phyloP scores from a whole-genome alignment of 1,139 yeast species.

The Lipomyces yarrowii region DNA sequence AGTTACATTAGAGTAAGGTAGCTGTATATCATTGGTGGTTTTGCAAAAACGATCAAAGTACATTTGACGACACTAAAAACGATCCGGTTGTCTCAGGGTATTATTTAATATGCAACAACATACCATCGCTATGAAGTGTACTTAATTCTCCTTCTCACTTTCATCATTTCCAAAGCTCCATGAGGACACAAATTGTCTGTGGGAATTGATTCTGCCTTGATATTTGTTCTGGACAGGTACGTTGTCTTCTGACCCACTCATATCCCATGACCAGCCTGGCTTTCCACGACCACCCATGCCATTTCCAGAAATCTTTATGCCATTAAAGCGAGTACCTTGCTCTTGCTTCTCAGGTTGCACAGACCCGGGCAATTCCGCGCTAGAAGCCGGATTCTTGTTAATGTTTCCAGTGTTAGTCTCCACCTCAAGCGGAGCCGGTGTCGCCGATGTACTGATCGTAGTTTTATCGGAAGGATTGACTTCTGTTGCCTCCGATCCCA shows the following conservation, averaged over 20 bases:
- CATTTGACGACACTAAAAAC: background rate
- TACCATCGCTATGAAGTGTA: background rate
- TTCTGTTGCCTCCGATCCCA: slow-evolving; percentile 16
- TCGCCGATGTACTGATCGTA: background rate
- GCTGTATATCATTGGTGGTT: background rate
- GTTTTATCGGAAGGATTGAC: background rate
- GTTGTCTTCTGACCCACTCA: background rate
- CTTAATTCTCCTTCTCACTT: slow-evolving; percentile 24
- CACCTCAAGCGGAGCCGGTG: slow-evolving; percentile 9
- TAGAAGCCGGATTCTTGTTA: background rate
- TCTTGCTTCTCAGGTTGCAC: background rate
- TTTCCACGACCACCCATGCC: slow-evolving; percentile 28
- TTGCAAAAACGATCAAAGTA: background rate
- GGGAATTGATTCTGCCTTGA: slow-evolving; percentile 21
- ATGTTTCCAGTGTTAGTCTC: slow-evolving; percentile 5
- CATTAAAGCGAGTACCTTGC: slow-evolving; percentile 14
- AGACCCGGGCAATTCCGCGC: background rate
- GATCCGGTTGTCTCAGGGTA: background rate
- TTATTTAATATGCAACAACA: background rate
- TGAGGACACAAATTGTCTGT: slow-evolving; percentile 23
- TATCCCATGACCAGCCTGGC: slow-evolving; percentile 18
- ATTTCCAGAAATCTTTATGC: slow-evolving; percentile 26
- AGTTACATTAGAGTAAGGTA: background rate
- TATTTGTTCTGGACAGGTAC: slow-evolving; percentile 3
- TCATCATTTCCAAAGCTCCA: slow-evolving; percentile 29